Evolutionary conservation across 2,329 filamentous ascomycete species (phyloP), one percentile per base, ranked within the genome.

Genomic region (Trichoderma pleuroti): DNA sequence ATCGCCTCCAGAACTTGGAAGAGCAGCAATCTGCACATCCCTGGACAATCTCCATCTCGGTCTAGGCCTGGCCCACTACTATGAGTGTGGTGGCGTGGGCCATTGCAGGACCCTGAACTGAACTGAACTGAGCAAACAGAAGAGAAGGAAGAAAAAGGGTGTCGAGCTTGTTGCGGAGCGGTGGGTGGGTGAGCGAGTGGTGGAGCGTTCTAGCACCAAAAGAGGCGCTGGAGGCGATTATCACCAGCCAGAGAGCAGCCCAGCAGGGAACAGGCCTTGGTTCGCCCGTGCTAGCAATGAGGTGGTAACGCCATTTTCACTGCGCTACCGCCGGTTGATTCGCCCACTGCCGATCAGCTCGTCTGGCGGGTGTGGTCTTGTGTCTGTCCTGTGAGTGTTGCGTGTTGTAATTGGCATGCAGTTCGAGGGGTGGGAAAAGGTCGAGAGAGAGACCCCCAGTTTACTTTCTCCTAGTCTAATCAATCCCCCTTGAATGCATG

Each of bases 291-390:
- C 59, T 39, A 59, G 18, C 9, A 6, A 30, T 32, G 28, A 32
- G 9, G 26, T 32, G 26, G 30, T 70, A 66, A 66, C 68, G 68
- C 68, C 68, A 61, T 70, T 61, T 28, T 28, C 42, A 57, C 36
- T 61, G 69, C 62, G 69, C 69, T 70, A 70, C 68, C 60, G 62
- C n/a, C 39, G 54, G 52, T 26, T 61, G 69, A 65, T 70, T 60
- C 54, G 69, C 62, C 36, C 69, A 70, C 21, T 70, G 69, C 49
- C 69, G 69, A 70, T 70, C 69, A 70, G 69, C 61, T 70, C 62
- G 54, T 59, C n/a, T 30, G 61, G 28, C 42, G 54, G 54, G 54
- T 57, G 16, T 42, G 18, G 26, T 28, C 26, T 5, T 30, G 54
- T n/a, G 54, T 9, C 12, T 57, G 54, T 57, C 54, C 54, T 32